phyloP scores from a whole-genome alignment of 2,329 filamentous ascomycete genomes.

The Colletotrichum orbiculare region DNA sequence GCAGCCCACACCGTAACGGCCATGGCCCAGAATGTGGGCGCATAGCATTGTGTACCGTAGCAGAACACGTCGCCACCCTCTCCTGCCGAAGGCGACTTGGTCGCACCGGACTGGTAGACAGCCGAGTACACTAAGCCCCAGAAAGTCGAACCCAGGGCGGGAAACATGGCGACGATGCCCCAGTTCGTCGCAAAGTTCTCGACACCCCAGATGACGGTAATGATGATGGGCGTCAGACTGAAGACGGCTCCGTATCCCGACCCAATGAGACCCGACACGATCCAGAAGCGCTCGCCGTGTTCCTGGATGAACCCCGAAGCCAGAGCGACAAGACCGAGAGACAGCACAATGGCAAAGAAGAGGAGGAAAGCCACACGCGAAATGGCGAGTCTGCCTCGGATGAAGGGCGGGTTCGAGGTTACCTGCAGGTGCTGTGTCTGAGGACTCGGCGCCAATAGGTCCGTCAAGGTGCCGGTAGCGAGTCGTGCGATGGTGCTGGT shows the following conservation, averaged over 20 bases:
- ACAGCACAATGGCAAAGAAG: slow-evolving; percentile 78
- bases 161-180: slow-evolving; percentile 93
- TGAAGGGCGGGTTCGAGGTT: slow-evolving; percentile 40
- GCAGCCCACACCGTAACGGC: slow-evolving; percentile 83
- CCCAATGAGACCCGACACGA: slow-evolving; percentile 86
- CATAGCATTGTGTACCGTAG: slow-evolving; percentile 85
- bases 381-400: slow-evolving; percentile 61
- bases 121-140: slow-evolving; percentile 92
- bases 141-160: slow-evolving; percentile 85
- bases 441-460: slow-evolving; percentile 80
- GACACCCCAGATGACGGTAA: slow-evolving; percentile 97
- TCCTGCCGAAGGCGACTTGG: slow-evolving; percentile 48
- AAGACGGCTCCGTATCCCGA: slow-evolving; percentile 95
- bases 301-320: slow-evolving; percentile 80
- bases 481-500: slow-evolving; percentile 92
- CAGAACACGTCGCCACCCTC: slow-evolving; percentile 71
- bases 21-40: slow-evolving; percentile 86
- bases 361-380: slow-evolving; percentile 86
- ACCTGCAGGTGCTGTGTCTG: slow-evolving; percentile 68
- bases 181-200: slow-evolving; percentile 99
- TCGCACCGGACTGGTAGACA: slow-evolving; percentile 78
- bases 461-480: slow-evolving; percentile 88
- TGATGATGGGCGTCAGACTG: slow-evolving; percentile 87
- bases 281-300: slow-evolving; percentile 82
- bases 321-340: slow-evolving; percentile 79